Conservation (phyloP, 2,329 filamentous ascomycete species). For the Fusarium austroafricanum region DNA sequence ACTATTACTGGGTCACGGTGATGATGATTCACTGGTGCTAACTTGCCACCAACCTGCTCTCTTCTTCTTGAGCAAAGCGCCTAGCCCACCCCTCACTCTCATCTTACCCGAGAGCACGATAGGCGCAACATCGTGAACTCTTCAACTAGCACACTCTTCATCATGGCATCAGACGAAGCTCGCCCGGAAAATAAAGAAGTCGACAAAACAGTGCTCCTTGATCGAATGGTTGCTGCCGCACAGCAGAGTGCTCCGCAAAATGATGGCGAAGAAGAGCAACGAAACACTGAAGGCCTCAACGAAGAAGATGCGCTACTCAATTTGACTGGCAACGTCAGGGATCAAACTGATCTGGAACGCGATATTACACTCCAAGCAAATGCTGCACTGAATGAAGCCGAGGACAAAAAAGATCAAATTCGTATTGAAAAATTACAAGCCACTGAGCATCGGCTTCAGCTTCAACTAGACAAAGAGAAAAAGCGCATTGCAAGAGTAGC, state of each 20-base stretch:
- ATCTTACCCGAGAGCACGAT: neutral
- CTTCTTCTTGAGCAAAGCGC: neutral
- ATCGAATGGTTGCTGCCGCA: conserved; percentile 49
- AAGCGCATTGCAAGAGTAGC: conserved; percentile 58
- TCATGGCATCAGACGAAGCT: conserved; percentile 47
- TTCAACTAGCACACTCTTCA: neutral
- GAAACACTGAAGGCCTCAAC: conserved; percentile 54
- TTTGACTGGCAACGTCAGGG: conserved; percentile 76
- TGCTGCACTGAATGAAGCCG: conserved; percentile 68
- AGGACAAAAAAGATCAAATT: conserved; percentile 72
- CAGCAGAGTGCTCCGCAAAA: conserved; percentile 41
- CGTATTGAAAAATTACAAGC: conserved; percentile 69
- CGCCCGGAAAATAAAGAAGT: conserved; percentile 36
- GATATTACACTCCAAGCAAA: conserved; percentile 79
- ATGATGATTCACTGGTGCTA: neutral
- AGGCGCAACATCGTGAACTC: neutral
- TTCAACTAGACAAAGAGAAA: conserved; percentile 69
- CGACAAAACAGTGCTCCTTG: conserved; percentile 44
- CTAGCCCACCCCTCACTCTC: neutral
- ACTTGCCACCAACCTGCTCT: neutral
- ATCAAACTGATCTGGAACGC: conserved; percentile 90
- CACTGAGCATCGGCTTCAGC: conserved; percentile 69
- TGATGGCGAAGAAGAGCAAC: conserved; percentile 9
- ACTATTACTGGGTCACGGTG: neutral
- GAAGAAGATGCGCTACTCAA: conserved; percentile 71